Evolutionary conservation across 768 basidiomycete species (phyloP).

Genomic region (Austroboletus eburneus): DNA sequence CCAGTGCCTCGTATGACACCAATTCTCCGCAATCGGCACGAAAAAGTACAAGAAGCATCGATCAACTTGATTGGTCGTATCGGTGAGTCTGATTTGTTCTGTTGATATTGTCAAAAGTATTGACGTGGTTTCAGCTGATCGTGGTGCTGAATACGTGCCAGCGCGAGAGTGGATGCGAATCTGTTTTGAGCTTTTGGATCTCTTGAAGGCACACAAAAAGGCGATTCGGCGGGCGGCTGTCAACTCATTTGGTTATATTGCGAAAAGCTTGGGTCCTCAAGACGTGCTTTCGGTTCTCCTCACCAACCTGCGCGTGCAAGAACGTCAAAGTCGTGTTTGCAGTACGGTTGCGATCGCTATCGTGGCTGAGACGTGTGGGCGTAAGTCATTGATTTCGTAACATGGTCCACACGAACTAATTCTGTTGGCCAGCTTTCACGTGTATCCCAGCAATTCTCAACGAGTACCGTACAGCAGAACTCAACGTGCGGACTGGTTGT

Average conservation of each 20-base stretch:
- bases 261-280: conserved; percentile 98
- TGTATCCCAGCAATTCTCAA: conserved; percentile 98
- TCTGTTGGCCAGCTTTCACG: conserved; percentile 67
- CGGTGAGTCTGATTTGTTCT: conserved; percentile 31
- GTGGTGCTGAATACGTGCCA: conserved; percentile 97
- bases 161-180: conserved; percentile 99
- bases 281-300: conserved; percentile 94
- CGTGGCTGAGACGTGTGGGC: conserved; percentile 90
- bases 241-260: conserved; percentile 99
- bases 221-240: conserved; percentile 98
- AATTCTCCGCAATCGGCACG: conserved; percentile 97
- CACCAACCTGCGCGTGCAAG: conserved; percentile 96
- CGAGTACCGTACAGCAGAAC: conserved; percentile 96
- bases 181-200: conserved; percentile 94
- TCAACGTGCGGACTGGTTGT: conserved; percentile 98
- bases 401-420: conserved; percentile 4
- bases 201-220: conserved; percentile 99
- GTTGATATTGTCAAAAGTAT: not conserved
- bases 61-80: conserved; percentile 99
- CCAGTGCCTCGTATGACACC: conserved; percentile 99
- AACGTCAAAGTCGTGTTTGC: conserved; percentile 97
- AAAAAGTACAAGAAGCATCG: conserved; percentile 98
- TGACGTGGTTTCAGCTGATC: conserved; percentile 62
- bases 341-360: conserved; percentile 98
- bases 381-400: conserved; percentile 26